phyloP scores from a whole-genome alignment of 2,329 filamentous ascomycete genomes.

The Didymosphaeria variabile region DNA sequence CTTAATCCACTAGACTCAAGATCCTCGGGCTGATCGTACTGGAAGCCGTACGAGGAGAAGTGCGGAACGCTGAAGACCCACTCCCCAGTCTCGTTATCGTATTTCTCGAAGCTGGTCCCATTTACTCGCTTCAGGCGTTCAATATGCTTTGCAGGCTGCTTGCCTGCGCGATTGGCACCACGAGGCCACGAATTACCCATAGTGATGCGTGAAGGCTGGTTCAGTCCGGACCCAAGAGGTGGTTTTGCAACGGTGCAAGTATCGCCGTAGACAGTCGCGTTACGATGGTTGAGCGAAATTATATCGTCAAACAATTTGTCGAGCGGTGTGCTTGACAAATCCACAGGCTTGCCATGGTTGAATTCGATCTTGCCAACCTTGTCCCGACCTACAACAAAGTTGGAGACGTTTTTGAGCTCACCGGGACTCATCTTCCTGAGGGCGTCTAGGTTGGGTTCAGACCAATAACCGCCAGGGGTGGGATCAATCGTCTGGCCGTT shows the following conservation, averaged over 20 bases:
- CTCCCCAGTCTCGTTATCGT: constrained; percentile 79
- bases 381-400: constrained; percentile 83
- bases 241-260: constrained; percentile 71
- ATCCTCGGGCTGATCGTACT: constrained; percentile 77
- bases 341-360: constrained; percentile 65
- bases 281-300: constrained; percentile 78
- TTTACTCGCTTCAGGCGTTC: constrained; percentile 79
- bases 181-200: constrained; percentile 95
- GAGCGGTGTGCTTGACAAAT: constrained; percentile 80
- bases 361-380: constrained; percentile 86
- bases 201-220: constrained; percentile 87
- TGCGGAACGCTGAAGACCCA: constrained; percentile 97
- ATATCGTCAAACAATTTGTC: constrained; percentile 82
- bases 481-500: constrained; percentile 53
- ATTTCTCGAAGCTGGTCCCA: constrained; percentile 83
- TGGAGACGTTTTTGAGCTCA: constrained; percentile 76
- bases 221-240: constrained; percentile 84
- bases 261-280: constrained; percentile 84
- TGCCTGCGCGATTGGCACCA: constrained; percentile 65
- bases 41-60: constrained; percentile 93
- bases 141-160: constrained; percentile 80
- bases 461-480: constrained; percentile 84
- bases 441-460: constrained; percentile 77
- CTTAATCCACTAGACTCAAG: constrained; percentile 49
- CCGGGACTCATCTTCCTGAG: constrained; percentile 81